Percentiles rank a stretch among this genome's conserved stretches.
These are phyloP conservation scores for Dendrobium officinale DNA, from an alignment of 106 monocot genomes.

Conservation along the genomic window DNA sequence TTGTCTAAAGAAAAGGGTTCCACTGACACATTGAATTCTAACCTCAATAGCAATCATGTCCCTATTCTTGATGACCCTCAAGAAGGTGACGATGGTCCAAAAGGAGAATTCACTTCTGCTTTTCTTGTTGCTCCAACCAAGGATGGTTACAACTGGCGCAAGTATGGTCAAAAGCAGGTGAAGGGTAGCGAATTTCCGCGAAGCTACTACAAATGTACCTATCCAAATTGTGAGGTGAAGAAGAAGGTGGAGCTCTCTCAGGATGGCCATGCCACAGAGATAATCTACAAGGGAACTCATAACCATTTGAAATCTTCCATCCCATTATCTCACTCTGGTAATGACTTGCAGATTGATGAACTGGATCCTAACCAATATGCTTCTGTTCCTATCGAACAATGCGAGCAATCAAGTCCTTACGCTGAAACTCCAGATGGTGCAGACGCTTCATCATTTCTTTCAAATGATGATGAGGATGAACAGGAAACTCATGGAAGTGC, in stretches of 20 bases:
- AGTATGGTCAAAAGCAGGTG: constrained; percentile 94
- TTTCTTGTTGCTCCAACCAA: constrained; percentile 35
- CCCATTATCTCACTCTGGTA: constrained; percentile 12
- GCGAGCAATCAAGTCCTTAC: constrained; percentile 20
- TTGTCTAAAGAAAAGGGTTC: constrained; percentile 20
- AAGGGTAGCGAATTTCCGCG: constrained; percentile 84
- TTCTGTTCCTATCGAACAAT: constrained; percentile 25
- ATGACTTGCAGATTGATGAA: constrained; percentile 26
- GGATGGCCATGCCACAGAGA: constrained; percentile 70
- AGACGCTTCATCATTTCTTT: constrained; percentile 40
- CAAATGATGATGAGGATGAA: constrained; percentile 55
- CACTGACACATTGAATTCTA: constrained; percentile 23
- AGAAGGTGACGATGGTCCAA: constrained; percentile 28
- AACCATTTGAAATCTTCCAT: constrained; percentile 52
- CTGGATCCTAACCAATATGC: constrained; percentile 23
- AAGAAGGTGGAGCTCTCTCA: constrained; percentile 83
- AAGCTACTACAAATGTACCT: constrained; percentile 94
- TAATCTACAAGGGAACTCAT: constrained; percentile 80
- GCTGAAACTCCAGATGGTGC: constrained; percentile 40
- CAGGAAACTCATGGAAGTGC: constrained; percentile 34
- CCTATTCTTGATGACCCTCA: constrained; percentile 31
- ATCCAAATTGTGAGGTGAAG: constrained; percentile 69
- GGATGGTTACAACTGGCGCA: constrained; percentile 94
- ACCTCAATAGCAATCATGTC: constrained; percentile 24
- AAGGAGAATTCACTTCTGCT: constrained; percentile 34